phyloP scores from a whole-genome alignment of 202 grass and related monocot genomes.

The Panicum hallii region DNA sequence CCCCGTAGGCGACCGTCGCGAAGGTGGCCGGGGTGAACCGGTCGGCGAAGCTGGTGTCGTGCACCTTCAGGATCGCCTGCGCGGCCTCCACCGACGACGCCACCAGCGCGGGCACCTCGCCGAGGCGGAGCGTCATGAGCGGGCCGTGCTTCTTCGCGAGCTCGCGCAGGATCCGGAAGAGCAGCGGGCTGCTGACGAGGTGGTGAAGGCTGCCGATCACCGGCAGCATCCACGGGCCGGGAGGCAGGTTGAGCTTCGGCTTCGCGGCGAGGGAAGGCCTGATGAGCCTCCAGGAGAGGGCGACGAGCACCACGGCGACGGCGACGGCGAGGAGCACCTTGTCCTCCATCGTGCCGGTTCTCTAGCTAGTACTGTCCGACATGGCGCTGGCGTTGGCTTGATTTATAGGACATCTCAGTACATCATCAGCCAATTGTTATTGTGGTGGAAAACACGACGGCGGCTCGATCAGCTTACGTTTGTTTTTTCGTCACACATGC shows the following conservation, averaged over 20 bases:
- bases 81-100: not conserved
- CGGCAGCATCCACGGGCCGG: not conserved
- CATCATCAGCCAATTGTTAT: too few relatives aligned
- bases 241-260: not conserved
- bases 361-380: too few relatives aligned
- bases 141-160: not conserved
- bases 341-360: not conserved
- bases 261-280: not conserved
- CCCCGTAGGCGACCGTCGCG: not conserved
- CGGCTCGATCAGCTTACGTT: too few relatives aligned
- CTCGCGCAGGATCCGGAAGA: not conserved
- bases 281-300: not conserved
- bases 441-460: too few relatives aligned
- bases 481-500: too few relatives aligned
- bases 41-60: not conserved
- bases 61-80: not conserved
- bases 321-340: not conserved
- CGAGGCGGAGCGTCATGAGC: too few relatives aligned
- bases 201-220: not conserved
- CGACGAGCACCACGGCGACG: not conserved
- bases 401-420: too few relatives aligned
- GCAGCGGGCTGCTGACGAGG: not conserved
- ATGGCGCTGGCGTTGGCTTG: too few relatives aligned
- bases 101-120: not conserved
- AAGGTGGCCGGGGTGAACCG: not conserved